Conservation (phyloP, 225 moss, liverwort and hornwort species). For the Rhytidiadelphus loreus region DNA sequence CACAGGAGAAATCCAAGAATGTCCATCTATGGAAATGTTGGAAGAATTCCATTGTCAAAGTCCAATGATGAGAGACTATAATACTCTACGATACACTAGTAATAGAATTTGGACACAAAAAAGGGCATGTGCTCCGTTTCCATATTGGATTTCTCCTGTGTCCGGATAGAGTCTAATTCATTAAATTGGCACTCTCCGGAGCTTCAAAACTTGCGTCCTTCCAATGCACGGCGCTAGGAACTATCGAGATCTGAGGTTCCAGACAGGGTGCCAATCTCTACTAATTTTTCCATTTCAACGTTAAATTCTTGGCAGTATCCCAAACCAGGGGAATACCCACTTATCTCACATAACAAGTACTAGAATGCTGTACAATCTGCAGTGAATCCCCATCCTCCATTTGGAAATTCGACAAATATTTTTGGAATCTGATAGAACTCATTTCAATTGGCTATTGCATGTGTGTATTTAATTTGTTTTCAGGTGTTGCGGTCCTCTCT, state of each 20-base stretch:
- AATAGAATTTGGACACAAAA: neutral
- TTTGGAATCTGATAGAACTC: neutral
- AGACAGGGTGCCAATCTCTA: too few species aligned
- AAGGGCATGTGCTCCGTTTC: neutral
- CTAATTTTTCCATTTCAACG: neutral
- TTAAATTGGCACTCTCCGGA: neutral
- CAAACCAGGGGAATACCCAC: neutral
- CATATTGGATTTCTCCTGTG: neutral
- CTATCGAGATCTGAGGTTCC: too few species aligned
- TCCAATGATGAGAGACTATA: neutral
- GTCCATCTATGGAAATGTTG: neutral
- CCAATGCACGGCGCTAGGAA: neutral
- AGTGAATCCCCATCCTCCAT: neutral
- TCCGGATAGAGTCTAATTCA: too few species aligned
- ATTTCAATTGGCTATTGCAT: too few species aligned
- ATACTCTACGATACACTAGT: neutral
- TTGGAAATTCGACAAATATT: neutral
- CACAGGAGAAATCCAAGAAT: neutral
- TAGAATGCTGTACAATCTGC: neutral
- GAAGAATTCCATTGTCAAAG: neutral
- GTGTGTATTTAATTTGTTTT: too few species aligned
- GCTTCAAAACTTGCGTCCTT: neutral
- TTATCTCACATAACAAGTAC: neutral
- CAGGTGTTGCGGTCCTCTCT: neutral
- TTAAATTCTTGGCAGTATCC: neutral